These are phyloP conservation scores for Hypoxylon sp. DNA, from an alignment of 2,329 filamentous ascomycete genomes.

Conservation along the genomic window DNA sequence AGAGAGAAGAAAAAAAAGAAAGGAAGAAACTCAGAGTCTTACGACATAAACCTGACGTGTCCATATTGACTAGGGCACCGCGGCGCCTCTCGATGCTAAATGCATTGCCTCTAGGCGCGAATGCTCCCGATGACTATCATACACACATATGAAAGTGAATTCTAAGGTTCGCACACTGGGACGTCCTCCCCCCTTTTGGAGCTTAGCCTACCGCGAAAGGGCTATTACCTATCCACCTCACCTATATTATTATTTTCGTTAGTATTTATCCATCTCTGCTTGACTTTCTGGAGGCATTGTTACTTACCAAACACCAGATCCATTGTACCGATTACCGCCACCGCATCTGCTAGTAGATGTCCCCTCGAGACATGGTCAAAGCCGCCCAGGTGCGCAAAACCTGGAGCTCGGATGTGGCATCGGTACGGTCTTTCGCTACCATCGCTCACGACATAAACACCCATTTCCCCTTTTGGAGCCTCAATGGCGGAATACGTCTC, in stretches of 20 bases:
- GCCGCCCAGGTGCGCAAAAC: constrained; percentile 93
- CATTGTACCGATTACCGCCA: constrained; percentile 94
- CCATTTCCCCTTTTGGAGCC: constrained; percentile 99
- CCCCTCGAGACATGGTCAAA: constrained; percentile 95
- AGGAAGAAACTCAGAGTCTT: constrained; percentile 15
- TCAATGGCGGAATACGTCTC: constrained; percentile 99
- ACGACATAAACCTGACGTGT: constrained; percentile 19
- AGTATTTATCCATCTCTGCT: constrained; percentile 47
- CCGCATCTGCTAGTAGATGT: constrained; percentile 94
- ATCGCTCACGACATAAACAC: constrained; percentile 95
- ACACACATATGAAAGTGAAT: constrained; percentile 53
- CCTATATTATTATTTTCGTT: constrained; percentile 59
- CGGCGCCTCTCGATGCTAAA: constrained; percentile 24
- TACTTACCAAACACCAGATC: constrained; percentile 87
- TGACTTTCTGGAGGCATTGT: not conserved
- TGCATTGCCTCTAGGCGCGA: constrained; percentile 33
- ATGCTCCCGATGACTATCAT: constrained; percentile 48
- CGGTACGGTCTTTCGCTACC: constrained; percentile 96
- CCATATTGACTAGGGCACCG: constrained; percentile 33
- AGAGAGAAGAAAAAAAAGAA: not conserved
- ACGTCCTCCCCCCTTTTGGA: constrained; percentile 34
- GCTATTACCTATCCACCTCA: constrained; percentile 71
- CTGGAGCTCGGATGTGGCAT: constrained; percentile 96
- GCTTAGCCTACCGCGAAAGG: constrained; percentile 6
- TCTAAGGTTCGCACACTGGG: constrained; percentile 35